Base-by-base conservation (phyloP, 805 yeast species). In the Lipomyces starkeyi region DNA sequence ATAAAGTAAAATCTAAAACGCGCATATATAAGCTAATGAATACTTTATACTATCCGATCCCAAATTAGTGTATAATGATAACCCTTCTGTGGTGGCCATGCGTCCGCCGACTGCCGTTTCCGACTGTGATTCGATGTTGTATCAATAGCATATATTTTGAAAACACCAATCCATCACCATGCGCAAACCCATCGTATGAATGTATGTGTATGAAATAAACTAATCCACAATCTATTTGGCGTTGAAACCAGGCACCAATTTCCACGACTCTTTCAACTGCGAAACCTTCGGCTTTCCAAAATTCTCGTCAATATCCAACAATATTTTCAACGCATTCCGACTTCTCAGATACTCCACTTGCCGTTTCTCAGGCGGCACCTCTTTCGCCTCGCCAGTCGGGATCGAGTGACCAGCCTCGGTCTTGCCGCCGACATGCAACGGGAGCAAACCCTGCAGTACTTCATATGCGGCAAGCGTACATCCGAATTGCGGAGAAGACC, bases 401-500 rank as follows among this genome's bases (percentile, higher is more conserved):
- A 78, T 80, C 25, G 79, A 74, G 73, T 81, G 82, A 55, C 83
- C 83, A 14, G 83, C 83, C 72, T 81, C 83, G 27, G 79, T 82
- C 67, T 74, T 59, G 55, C 78, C 76, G 53, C 75, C 62, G 22
- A 80, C 80, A 6, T 82, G 87, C 72, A 90, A 84, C 59, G 97
- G 97, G 80, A 92, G 82, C 74, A 88, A 75, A 59, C 84, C 86
- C 78, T 94, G 97, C 79, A 94, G 88, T 43, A 95, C 79, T 80
- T 94, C 99, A 80, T 95, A 94, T 32, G 97, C 93, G n/a, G 98
- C 98, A 75, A 94, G 85, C 5, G 99, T 94, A 81, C 93, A 93
- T 64, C 98, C 99, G 79, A 94, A 94, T 80, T 94, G 99, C 7
- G 99, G 99, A 0, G 98, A 93, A 4, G 98, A 93, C 80, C 98